These are phyloP conservation scores for Penicillium roqueforti DNA, from an alignment of 495 filamentous ascomycete genomes.

Conservation along the genomic window DNA sequence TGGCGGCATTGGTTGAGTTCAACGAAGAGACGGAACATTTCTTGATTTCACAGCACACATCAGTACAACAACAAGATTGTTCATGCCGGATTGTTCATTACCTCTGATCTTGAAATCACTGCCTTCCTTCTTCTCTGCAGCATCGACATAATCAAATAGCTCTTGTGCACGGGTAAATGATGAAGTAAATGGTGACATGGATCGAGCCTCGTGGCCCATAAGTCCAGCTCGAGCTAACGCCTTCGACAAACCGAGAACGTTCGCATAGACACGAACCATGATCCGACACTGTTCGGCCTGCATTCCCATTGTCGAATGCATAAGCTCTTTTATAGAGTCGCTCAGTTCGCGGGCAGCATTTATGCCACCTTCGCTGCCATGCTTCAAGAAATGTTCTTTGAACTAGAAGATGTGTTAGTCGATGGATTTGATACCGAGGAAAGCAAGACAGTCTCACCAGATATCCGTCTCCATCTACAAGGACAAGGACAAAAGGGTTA, in stretches of 20 bases:
- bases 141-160: constrained; percentile 59
- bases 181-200: constrained; percentile 50
- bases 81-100: constrained; percentile 17
- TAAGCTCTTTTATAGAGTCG: constrained; percentile 45
- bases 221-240: constrained; percentile 45
- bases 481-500: constrained; percentile 57
- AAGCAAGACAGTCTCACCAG: constrained; percentile 22
- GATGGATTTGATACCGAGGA: no score
- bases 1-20: constrained; percentile 62
- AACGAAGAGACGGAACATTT: constrained; percentile 53
- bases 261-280: constrained; percentile 59
- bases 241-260: constrained; percentile 52
- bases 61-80: background rate
- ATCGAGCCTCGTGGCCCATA: constrained; percentile 47
- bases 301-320: constrained; percentile 40
- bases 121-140: constrained; percentile 57
- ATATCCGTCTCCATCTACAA: constrained; percentile 61
- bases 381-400: constrained; percentile 49
- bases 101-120: constrained; percentile 58
- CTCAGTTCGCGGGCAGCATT: constrained; percentile 52
- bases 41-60: constrained; percentile 25
- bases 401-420: constrained; percentile 33
- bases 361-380: constrained; percentile 53
- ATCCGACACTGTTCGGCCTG: constrained; percentile 52
- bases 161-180: constrained; percentile 57